Evolutionary conservation across 768 basidiomycete genomes (phyloP).

Genomic region (Boletus fagicola): DNA sequence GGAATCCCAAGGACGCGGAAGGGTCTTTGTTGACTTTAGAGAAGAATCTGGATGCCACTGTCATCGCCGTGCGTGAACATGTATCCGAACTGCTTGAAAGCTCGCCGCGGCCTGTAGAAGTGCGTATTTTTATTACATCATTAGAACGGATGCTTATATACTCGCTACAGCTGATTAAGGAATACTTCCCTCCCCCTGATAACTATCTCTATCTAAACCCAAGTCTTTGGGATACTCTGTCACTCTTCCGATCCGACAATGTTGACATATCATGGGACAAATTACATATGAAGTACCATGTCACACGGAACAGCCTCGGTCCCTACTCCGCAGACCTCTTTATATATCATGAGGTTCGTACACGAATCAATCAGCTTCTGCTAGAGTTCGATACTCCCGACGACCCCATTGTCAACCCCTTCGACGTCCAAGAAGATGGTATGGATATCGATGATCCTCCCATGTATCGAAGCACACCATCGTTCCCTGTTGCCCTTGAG

Average conservation of each 20-base stretch:
- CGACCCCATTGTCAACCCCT: slow-evolving; percentile 17
- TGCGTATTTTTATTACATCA: slow-evolving; percentile 26
- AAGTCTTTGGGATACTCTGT: slow-evolving; percentile 53
- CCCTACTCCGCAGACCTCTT: slow-evolving; percentile 75
- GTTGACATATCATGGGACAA: slow-evolving; percentile 55
- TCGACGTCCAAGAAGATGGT: slow-evolving; percentile 17
- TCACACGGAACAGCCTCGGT: slow-evolving; percentile 62
- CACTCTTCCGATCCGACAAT: slow-evolving; percentile 35
- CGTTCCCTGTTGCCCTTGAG: slow-evolving; percentile 41
- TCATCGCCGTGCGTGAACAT: slow-evolving; percentile 72
- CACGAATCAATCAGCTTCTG: slow-evolving; percentile 44
- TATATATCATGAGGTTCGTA: slow-evolving; percentile 58
- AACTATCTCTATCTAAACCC: slow-evolving; percentile 57
- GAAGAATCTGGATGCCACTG: slow-evolving; percentile 67
- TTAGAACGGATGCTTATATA: slow-evolving; percentile 2
- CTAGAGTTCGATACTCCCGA: slow-evolving; percentile 25
- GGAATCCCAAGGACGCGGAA: slow-evolving; percentile 69
- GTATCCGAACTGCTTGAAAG: slow-evolving; percentile 60
- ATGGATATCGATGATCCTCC: slow-evolving; percentile 33
- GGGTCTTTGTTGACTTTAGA: slow-evolving; percentile 65
- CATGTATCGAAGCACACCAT: slow-evolving; percentile 10
- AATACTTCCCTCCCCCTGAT: slow-evolving; percentile 52
- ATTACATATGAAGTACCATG: slow-evolving; percentile 59
- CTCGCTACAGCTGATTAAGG: slow-evolving; percentile 48
- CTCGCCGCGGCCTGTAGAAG: slow-evolving; percentile 67